These are phyloP conservation scores for Quercus ilex DNA, from an alignment of 306 rosid species.

Conservation along the genomic window DNA sequence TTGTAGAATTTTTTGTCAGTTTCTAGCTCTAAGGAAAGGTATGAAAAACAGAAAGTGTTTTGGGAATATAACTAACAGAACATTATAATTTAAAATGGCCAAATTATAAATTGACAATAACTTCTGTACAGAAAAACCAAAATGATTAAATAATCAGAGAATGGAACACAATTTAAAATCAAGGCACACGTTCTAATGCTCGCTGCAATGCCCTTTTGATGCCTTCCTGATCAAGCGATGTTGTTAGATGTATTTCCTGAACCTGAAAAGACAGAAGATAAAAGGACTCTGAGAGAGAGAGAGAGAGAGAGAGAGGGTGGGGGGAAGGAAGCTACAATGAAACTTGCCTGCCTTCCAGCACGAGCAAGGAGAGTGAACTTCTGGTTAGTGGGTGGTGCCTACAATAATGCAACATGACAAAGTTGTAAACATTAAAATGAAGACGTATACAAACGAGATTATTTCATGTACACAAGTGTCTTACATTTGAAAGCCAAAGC, in stretches of 20 bases:
- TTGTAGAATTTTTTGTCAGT: no score
- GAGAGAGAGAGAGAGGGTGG: background rate
- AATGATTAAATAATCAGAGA: background rate
- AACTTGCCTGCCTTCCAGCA: constrained; percentile 85
- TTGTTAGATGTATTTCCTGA: constrained; percentile 76
- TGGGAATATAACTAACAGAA: background rate
- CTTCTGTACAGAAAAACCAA: constrained; percentile 21
- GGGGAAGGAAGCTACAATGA: background rate
- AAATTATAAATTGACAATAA: background rate
- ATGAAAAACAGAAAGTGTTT: no score
- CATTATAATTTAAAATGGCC: constrained; percentile 7
- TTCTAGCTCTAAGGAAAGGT: no score
- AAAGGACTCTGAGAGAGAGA: background rate
- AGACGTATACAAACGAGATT: background rate
- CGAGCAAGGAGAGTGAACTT: constrained; percentile 89
- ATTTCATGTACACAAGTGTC: constrained; percentile 17
- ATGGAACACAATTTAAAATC: background rate
- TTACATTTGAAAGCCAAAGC: constrained; percentile 90
- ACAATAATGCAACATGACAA: constrained; percentile 15
- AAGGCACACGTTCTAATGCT: constrained; percentile 89
- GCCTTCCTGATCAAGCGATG: constrained; percentile 91
- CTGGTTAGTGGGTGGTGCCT: constrained; percentile 75
- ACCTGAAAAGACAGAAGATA: constrained; percentile 43
- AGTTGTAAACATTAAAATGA: background rate
- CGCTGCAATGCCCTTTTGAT: constrained; percentile 83